Evolutionary conservation across 176 grass and related monocot genomes (phyloP).

Genomic region (Carex scoparia): DNA sequence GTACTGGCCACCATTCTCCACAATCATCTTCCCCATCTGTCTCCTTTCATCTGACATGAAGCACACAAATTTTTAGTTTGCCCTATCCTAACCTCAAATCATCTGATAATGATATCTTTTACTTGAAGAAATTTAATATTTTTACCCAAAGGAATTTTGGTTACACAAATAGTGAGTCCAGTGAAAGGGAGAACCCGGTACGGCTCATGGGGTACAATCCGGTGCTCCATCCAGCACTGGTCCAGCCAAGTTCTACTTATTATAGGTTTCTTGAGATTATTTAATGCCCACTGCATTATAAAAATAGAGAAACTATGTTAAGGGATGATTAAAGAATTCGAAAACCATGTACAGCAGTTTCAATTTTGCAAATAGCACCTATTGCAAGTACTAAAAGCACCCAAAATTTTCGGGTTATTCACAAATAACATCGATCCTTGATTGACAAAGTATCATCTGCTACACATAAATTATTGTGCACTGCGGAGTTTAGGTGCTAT

Average conservation of each 20-base stretch:
- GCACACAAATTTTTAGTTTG: slow-evolving; percentile 18
- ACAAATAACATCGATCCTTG: background rate
- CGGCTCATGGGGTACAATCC: slow-evolving; percentile 85
- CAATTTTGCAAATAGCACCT: background rate
- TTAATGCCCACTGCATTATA: slow-evolving; percentile 65
- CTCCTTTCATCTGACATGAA: slow-evolving; percentile 58
- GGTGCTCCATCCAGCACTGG: slow-evolving; percentile 90
- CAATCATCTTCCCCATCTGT: slow-evolving; percentile 52
- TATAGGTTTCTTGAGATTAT: slow-evolving; percentile 82
- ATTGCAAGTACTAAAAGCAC: background rate
- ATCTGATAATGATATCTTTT: slow-evolving; percentile 9
- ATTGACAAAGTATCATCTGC: background rate
- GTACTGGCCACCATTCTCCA: slow-evolving; percentile 90
- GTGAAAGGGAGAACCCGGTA: slow-evolving; percentile 82
- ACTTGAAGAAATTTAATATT: background rate
- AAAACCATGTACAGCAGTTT: background rate
- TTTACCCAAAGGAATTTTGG: slow-evolving; percentile 63
- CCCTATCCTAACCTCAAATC: slow-evolving; percentile 20
- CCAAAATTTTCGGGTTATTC: background rate
- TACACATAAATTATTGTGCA: background rate
- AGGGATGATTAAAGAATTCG: background rate
- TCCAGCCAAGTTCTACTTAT: slow-evolving; percentile 64
- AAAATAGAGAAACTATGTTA: slow-evolving; percentile 18
- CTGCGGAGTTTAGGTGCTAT: background rate
- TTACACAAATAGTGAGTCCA: slow-evolving; percentile 88